A percentile compares a stretch with the other conserved stretches of the same genome.
Evolutionary conservation across 2,329 filamentous ascomycete species (phyloP).

Genomic region (Aspergillus aculeatinus): DNA sequence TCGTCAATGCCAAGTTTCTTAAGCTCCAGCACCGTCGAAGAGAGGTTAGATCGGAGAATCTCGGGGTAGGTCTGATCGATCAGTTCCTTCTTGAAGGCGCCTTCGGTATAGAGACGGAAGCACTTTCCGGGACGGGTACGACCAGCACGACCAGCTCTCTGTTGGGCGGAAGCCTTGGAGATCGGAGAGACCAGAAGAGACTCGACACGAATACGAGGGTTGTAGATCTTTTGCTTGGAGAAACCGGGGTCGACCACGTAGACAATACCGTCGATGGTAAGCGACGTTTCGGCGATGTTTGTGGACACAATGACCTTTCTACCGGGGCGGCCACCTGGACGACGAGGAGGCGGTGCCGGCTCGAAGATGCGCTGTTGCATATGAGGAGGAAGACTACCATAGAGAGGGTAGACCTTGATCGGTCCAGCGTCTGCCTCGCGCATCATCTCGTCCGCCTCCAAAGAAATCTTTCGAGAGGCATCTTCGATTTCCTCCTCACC

Average conservation of each 20-base stretch:
- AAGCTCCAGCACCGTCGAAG: slow-evolving; percentile 90
- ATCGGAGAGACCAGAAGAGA: slow-evolving; percentile 97
- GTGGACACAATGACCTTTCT: slow-evolving; percentile 92
- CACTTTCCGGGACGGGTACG: slow-evolving; percentile 98
- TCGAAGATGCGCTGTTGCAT: slow-evolving; percentile 97
- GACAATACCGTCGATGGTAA: slow-evolving; percentile 98
- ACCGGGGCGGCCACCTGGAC: slow-evolving; percentile 77
- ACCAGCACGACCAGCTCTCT: slow-evolving; percentile 97
- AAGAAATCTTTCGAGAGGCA: slow-evolving; percentile 82
- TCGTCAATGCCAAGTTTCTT: slow-evolving; percentile 97
- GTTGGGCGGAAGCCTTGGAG: slow-evolving; percentile 94
- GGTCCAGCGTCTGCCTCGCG: slow-evolving; percentile 90
- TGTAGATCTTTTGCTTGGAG: slow-evolving; percentile 99
- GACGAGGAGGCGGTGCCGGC: slow-evolving; percentile 71
- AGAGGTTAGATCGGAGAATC: slow-evolving; percentile 88
- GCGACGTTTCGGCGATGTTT: slow-evolving; percentile 95
- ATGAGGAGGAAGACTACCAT: slow-evolving; percentile 85
- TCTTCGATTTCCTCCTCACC: slow-evolving; percentile 99
- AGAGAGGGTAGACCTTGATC: slow-evolving; percentile 86
- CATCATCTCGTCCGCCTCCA: slow-evolving; percentile 89
- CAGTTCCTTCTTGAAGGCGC: slow-evolving; percentile 94
- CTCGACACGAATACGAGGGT: slow-evolving; percentile 92
- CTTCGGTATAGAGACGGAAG: slow-evolving; percentile 93
- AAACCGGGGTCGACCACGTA: slow-evolving; percentile 99
- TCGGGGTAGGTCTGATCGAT: slow-evolving; percentile 98